Conservation (phyloP, 2,329 filamentous ascomycete genomes). For the Harringtonia lauricola region DNA sequence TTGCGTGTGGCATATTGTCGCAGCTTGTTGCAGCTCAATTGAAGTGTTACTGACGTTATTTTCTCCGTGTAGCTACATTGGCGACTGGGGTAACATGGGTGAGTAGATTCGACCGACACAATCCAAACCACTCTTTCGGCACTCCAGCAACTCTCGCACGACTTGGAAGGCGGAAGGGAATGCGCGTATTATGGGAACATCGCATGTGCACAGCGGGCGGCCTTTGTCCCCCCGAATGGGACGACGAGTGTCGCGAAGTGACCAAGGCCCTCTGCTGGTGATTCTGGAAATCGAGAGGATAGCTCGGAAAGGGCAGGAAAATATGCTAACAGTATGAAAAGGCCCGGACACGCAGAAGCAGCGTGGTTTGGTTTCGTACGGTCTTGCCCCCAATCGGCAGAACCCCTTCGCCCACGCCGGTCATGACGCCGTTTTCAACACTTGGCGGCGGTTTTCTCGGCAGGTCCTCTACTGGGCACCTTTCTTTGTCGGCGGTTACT, state of each 20-base stretch:
- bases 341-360: constrained; percentile 23
- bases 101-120: constrained; percentile 28
- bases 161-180: neutral
- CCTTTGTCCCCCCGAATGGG: too few relatives aligned
- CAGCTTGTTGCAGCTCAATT: neutral
- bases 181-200: neutral
- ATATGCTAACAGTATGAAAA: neutral
- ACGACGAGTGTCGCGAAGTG: neutral
- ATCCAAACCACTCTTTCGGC: neutral
- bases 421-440: constrained; percentile 89
- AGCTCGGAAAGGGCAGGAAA: neutral
- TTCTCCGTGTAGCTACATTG: constrained; percentile 61
- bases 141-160: neutral
- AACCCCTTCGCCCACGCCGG: constrained; percentile 68
- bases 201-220: too few relatives aligned
- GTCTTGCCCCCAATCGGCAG: constrained; percentile 79
- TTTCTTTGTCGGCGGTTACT: constrained; percentile 68
- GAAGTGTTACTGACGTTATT: neutral
- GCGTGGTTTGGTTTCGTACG: constrained; percentile 59
- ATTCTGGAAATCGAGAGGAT: neutral
- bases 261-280: neutral
- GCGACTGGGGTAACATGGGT: constrained; percentile 67
- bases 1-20: too few relatives aligned
- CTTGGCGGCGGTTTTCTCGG: constrained; percentile 70
- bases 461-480: constrained; percentile 88